Evolutionary conservation across 2,329 filamentous ascomycete genomes (phyloP).

Genomic region (Fusarium zealandicum): DNA sequence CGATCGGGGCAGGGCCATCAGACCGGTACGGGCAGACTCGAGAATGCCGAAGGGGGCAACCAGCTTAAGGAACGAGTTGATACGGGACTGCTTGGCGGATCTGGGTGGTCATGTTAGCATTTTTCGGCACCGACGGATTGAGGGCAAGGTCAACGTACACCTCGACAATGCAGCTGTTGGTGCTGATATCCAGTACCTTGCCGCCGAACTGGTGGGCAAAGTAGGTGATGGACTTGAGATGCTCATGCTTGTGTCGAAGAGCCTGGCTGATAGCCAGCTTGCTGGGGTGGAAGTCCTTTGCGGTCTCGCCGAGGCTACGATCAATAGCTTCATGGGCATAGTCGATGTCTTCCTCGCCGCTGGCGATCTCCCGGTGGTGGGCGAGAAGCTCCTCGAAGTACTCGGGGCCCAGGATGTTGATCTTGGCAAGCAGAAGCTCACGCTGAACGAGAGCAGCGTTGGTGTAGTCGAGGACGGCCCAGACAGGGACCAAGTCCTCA

Average conservation of each 20-base stretch:
- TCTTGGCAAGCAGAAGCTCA: constrained; percentile 92
- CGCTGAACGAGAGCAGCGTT: constrained; percentile 91
- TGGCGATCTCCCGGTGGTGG: constrained; percentile 89
- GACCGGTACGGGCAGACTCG: constrained; percentile 91
- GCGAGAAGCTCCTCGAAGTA: constrained; percentile 97
- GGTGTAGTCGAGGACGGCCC: constrained; percentile 98
- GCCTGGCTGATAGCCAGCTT: constrained; percentile 87
- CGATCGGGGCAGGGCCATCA: constrained; percentile 96
- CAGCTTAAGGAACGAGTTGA: constrained; percentile 97
- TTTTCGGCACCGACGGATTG: background rate
- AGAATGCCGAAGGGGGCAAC: constrained; percentile 94
- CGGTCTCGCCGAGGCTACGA: constrained; percentile 54
- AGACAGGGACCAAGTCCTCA: constrained; percentile 96
- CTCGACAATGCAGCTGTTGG: constrained; percentile 98
- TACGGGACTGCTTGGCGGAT: constrained; percentile 90
- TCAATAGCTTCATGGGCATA: constrained; percentile 46
- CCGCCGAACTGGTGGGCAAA: constrained; percentile 97
- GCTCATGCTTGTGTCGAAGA: constrained; percentile 95
- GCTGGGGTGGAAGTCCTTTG: constrained; percentile 86
- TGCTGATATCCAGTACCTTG: constrained; percentile 97
- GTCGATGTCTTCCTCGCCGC: constrained; percentile 57
- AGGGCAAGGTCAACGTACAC: constrained; percentile 66
- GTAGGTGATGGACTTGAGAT: constrained; percentile 94
- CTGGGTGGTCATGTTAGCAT: constrained; percentile 52
- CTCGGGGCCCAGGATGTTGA: constrained; percentile 95